Base-by-base conservation (phyloP, 768 basidiomycete species). In the Pluteus cervinus region DNA sequence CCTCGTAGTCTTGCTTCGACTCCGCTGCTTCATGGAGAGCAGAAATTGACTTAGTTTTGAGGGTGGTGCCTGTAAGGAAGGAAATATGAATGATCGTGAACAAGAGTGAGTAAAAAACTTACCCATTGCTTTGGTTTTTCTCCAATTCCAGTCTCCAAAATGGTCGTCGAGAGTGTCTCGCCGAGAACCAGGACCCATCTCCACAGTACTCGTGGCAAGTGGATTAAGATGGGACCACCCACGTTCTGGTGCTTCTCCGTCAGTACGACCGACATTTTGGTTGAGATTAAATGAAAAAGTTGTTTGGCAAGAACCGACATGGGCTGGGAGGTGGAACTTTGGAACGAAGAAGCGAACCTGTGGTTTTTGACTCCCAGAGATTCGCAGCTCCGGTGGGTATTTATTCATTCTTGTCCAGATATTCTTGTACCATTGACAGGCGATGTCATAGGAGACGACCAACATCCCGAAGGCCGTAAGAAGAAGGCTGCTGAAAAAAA, bases 141-240 rank as follows among this genome's bases (percentile, higher is more conserved):
- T 35, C 53, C 56, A 61, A 28, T 62, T 62, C 31, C 43, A 49
- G 18, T 48, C 44, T 1, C 42, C 47, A 37, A 53, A 61, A 16
- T 57, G 54, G 18, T 50, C 49, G 34, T 60, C 53, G 2, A 63
- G 22, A 0, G 39, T 44, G 15, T 60, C 56, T 0, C 46, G 40
- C 2, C 56, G 40, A 4, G 50, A 51, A 3, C 57, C 59, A 4
- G 56, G 54, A 5, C 60, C 62, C 65, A 68, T 66, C 45, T 62
- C 62, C 20, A 47, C 42, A 1, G 60, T 62, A 25, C 60, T 59
- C 4, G 38, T 16, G 6, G 61, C 52, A 0, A 53, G 20, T 0
- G 43, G 45, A 37, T 63, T 60, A 8, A 54, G 44, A n/a, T 47
- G 24, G 0, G 58, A 44, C 61, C 60, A 66, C 0, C 47, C 48